phyloP scores from a whole-genome alignment of 2,329 filamentous ascomycete genomes.

The Pestalotiopsis fici region DNA sequence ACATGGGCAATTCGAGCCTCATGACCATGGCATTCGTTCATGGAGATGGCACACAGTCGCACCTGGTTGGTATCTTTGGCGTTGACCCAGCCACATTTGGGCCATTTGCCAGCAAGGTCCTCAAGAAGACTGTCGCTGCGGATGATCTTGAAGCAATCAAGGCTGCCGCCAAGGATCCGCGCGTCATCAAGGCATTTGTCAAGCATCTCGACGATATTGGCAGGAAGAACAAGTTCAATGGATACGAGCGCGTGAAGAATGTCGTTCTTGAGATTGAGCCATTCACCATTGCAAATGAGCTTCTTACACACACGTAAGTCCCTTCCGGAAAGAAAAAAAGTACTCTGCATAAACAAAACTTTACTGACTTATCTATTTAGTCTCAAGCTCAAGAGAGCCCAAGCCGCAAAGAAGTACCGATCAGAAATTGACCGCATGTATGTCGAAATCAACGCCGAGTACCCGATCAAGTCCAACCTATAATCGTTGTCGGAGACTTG shows the following conservation, averaged over 20 bases:
- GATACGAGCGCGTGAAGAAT: constrained; percentile 80
- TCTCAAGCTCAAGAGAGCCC: constrained; percentile 62
- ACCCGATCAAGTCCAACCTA: constrained; percentile 44
- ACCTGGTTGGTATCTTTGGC: constrained; percentile 84
- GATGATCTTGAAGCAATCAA: constrained; percentile 69
- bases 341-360: not conserved
- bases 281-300: constrained; percentile 90
- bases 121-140: constrained; percentile 65
- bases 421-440: constrained; percentile 59
- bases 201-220: constrained; percentile 78
- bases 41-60: constrained; percentile 81
- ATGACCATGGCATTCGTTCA: constrained; percentile 85
- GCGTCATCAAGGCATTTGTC: constrained; percentile 73
- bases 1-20: constrained; percentile 77
- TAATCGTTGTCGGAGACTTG: constrained; percentile 23
- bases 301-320: constrained; percentile 84
- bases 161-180: constrained; percentile 66
- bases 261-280: constrained; percentile 80
- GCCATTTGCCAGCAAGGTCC: constrained; percentile 73
- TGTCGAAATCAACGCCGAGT: constrained; percentile 47
- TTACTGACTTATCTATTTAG: constrained; percentile 31
- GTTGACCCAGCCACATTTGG: constrained; percentile 85
- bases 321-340: not conserved
- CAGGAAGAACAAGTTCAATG: constrained; percentile 85
- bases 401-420: constrained; percentile 53